phyloP scores from a whole-genome alignment of 192 early-diverging fungal species.

The Paraglomus brasilianum region DNA sequence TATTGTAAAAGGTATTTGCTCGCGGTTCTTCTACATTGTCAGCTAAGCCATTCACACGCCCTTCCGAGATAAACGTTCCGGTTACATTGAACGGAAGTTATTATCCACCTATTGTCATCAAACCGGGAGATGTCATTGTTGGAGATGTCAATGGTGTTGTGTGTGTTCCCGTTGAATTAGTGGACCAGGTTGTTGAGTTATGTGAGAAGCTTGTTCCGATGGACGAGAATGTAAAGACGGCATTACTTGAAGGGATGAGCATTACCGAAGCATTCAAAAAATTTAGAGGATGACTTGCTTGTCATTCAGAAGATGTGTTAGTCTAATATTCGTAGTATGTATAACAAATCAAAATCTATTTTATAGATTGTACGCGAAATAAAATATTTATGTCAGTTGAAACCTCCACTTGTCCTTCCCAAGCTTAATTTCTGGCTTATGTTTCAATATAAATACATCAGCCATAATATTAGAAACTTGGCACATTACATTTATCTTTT shows the following conservation, averaged over 20 bases:
- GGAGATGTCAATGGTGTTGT: slow-evolving; percentile 58
- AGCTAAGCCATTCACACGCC: slow-evolving; percentile 45
- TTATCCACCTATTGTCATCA: slow-evolving; percentile 43
- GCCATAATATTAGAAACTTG: no score
- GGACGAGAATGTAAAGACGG: slow-evolving; percentile 55
- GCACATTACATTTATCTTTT: no score
- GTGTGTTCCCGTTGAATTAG: slow-evolving; percentile 46
- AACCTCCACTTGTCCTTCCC: no score
- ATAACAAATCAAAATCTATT: not conserved
- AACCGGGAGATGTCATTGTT: slow-evolving; percentile 55
- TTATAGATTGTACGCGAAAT: no score
- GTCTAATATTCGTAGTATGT: not conserved
- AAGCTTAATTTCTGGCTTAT: no score
- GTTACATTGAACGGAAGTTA: slow-evolving; percentile 45
- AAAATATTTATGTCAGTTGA: no score
- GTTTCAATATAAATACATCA: no score
- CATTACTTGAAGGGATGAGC: slow-evolving; percentile 43
- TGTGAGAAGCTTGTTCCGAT: slow-evolving; percentile 48
- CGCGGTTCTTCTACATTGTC: slow-evolving; percentile 50
- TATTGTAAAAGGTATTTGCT: slow-evolving; percentile 51
- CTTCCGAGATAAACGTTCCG: slow-evolving; percentile 46
- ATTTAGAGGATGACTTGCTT: slow-evolving; percentile 39
- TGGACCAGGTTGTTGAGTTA: slow-evolving; percentile 45
- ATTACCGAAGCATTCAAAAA: slow-evolving; percentile 51
- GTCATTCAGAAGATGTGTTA: not conserved